phyloP scores from a whole-genome alignment of 2,329 filamentous ascomycete genomes.

The Microcera coccophila region DNA sequence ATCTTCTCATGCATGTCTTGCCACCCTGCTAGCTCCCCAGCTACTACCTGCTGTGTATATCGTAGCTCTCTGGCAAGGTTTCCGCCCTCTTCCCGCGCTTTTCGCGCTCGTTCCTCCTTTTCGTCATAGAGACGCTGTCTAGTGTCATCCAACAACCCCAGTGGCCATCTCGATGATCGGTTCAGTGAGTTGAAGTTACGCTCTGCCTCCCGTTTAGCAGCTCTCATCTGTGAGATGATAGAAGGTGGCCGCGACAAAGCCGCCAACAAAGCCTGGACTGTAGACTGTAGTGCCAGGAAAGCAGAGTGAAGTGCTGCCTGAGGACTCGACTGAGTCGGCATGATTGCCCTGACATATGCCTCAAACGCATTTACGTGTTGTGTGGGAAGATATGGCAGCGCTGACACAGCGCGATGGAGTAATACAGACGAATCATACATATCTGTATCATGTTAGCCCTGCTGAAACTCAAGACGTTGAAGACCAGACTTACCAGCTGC shows the following conservation, averaged over 20 bases:
- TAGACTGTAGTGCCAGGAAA: conserved; percentile 76
- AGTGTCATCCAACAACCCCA: conserved; percentile 81
- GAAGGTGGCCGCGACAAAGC: conserved; percentile 75
- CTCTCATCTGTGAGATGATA: conserved; percentile 72
- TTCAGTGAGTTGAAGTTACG: conserved; percentile 71
- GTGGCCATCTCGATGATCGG: conserved; percentile 73
- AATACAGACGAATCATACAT: conserved; percentile 62
- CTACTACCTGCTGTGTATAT: conserved; percentile 91
- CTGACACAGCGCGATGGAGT: conserved; percentile 49
- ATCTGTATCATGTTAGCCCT: conserved; percentile 44
- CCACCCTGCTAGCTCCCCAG: conserved; percentile 87
- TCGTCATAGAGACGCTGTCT: conserved; percentile 78
- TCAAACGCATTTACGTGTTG: conserved; percentile 67
- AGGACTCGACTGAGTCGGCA: conserved; percentile 68
- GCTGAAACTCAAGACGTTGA: not conserved
- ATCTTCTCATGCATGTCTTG: conserved; percentile 81
- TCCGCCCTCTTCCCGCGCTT: conserved; percentile 65
- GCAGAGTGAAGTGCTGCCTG: conserved; percentile 68
- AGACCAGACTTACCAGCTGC: conserved; percentile 48
- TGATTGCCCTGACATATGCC: conserved; percentile 63
- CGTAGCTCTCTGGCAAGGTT: conserved; percentile 76
- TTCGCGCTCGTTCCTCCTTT: conserved; percentile 72
- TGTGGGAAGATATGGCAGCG: conserved; percentile 63
- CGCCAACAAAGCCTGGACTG: conserved; percentile 74
- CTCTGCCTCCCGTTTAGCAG: conserved; percentile 71